Evolutionary conservation across 345 rosid genomes (phyloP).

Genomic region (Eucalyptus fibrosa): DNA sequence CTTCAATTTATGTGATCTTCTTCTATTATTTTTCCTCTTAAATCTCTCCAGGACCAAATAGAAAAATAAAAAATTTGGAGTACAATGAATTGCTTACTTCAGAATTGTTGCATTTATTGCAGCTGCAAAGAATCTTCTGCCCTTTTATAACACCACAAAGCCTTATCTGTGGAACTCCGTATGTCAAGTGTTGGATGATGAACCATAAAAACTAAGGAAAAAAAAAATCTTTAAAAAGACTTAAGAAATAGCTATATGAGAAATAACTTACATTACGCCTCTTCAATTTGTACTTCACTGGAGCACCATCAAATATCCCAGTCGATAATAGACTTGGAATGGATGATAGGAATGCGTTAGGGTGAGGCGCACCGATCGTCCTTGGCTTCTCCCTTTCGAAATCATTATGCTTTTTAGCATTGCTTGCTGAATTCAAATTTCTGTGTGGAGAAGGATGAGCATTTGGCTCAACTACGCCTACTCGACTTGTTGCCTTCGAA

Average conservation of each 20-base stretch:
- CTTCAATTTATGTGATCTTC: background rate
- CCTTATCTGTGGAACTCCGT: constrained; percentile 11
- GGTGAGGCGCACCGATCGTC: constrained; percentile 6
- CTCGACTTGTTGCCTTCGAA: constrained; percentile 3
- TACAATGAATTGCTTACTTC: constrained; percentile 7
- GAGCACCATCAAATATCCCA: constrained; percentile 52
- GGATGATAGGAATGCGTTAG: constrained; percentile 36
- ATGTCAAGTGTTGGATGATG: background rate
- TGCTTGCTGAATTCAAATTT: background rate
- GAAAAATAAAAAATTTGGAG: background rate
- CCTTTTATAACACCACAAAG: constrained; percentile 30
- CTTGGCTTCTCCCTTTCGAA: constrained; percentile 8
- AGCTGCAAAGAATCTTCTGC: constrained; percentile 39
- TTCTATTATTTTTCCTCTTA: background rate
- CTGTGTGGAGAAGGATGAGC: background rate
- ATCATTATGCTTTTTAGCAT: background rate
- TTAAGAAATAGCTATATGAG: background rate
- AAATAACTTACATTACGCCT: constrained; percentile 26
- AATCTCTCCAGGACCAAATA: background rate
- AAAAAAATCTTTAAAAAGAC: background rate
- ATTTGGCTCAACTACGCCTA: constrained; percentile 2
- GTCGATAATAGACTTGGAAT: constrained; percentile 45
- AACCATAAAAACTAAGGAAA: background rate
- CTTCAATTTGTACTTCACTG: constrained; percentile 50
- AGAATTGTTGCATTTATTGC: constrained; percentile 29